Base-by-base conservation (phyloP, 306 rosid species). In the Lupinus albus region DNA sequence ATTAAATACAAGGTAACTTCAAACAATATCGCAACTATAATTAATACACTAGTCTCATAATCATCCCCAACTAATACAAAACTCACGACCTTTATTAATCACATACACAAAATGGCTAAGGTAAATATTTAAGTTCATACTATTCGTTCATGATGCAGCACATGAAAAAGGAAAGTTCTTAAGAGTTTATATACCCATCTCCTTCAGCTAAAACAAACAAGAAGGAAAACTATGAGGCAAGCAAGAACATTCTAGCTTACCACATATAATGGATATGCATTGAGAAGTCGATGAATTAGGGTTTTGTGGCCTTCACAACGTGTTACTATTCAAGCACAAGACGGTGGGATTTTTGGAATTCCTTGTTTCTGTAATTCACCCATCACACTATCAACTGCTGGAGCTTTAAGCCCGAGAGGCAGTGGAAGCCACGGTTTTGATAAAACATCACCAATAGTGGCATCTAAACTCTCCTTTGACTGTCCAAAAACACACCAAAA, bases 401-500 rank as follows among this genome's bases (percentile, higher is more conserved):
- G 97, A 73, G 96, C 90, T 72, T 86, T 93, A 32, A 93, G 85
- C 5, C 99, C 96, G 33, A 93, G 86, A 10, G 99, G 97, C 41
- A 93, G 88, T 16, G 99, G 97, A 57, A 86, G 83, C 95, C 95
- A 84, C 28, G 99, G 99, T 70, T 86, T 88, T 54, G 85, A 76
- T 73, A 93, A 75, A 59, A 76, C 92, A 68, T 90, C 99, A 75
- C 97, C 92, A 16, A 93, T 83, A 0, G 97, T 94, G 45, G 92
- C 89, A 68, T 93, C 99, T 71, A 93, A 52, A 65, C 97, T 90
- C 72, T 93, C 99, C 78, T 90, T 90, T 53, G 99, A 86, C 98
- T 93, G 93, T 51, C 1, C 53, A 15, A 38, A 25, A 44, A 48
- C 48, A 41, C 44, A 47, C 36, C n/a, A 2, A 10, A 20, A 10